These are phyloP conservation scores for Aspergillus biplanus DNA, from an alignment of 495 filamentous ascomycete species.

Conservation along the genomic window DNA sequence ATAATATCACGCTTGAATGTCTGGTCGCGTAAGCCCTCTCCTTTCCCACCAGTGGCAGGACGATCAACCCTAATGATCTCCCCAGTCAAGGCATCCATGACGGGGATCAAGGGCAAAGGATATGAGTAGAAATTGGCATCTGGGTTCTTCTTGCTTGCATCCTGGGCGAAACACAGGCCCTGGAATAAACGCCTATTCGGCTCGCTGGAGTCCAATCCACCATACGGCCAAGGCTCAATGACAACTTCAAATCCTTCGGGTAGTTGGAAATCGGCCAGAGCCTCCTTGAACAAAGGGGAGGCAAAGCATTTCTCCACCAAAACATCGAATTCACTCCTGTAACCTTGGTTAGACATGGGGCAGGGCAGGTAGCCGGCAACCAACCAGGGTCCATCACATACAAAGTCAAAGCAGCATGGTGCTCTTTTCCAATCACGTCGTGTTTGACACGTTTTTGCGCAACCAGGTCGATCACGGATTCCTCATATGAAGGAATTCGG, in stretches of 20 bases:
- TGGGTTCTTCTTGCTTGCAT: conserved; percentile 42
- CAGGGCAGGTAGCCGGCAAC: not conserved
- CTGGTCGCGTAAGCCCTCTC: conserved; percentile 41
- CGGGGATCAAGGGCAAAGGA: conserved; percentile 76
- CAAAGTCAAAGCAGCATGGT: conserved; percentile 64
- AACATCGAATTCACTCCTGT: conserved; percentile 62
- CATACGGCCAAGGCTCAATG: conserved; percentile 75
- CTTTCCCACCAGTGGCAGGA: conserved; percentile 52
- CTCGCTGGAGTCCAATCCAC: conserved; percentile 58
- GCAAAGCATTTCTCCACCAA: conserved; percentile 62
- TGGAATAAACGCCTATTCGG: conserved; percentile 60
- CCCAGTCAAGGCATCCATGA: conserved; percentile 69
- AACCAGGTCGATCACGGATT: conserved; percentile 65
- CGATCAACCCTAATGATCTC: conserved; percentile 62
- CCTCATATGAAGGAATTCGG: conserved; percentile 59
- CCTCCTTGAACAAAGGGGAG: conserved; percentile 64
- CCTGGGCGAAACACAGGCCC: conserved; percentile 53
- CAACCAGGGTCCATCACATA: conserved; percentile 30
- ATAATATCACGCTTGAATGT: conserved; percentile 55
- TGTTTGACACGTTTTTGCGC: conserved; percentile 50
- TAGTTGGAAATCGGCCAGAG: conserved; percentile 61
- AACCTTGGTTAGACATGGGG: conserved; percentile 23
- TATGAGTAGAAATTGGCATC: conserved; percentile 78
- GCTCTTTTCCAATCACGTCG: conserved; percentile 58
- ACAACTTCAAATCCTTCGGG: conserved; percentile 66